Percentiles rank a stretch among this genome's conserved stretches.
phyloP scores from a whole-genome alignment of 164 flowering plant genomes.

The Dillenia suffruticosa region DNA sequence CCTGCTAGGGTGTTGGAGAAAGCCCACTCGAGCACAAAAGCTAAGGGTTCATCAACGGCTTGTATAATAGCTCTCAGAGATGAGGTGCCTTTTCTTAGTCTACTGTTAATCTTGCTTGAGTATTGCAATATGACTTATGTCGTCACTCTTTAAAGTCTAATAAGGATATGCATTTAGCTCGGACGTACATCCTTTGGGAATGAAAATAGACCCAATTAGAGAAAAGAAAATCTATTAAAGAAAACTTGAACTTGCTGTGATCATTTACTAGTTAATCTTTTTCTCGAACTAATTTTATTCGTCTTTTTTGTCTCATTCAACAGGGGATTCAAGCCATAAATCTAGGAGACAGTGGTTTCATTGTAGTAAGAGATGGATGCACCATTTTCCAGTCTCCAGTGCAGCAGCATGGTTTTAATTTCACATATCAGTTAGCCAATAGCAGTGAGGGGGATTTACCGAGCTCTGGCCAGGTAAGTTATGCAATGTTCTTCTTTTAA shows the following conservation, averaged over 20 bases:
- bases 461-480: slow-evolving; percentile 66
- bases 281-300: neutral
- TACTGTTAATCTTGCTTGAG: neutral
- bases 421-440: slow-evolving; percentile 56
- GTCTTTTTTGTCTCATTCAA: neutral
- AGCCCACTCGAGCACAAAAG: slow-evolving; percentile 59
- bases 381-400: slow-evolving; percentile 58
- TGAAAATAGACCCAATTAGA: too few relatives aligned
- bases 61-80: slow-evolving; percentile 65
- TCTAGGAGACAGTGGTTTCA: slow-evolving; percentile 75
- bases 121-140: too few relatives aligned
- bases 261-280: too few relatives aligned
- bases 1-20: slow-evolving; percentile 67
- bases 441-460: slow-evolving; percentile 51
- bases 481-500: neutral
- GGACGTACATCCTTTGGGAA: too few relatives aligned
- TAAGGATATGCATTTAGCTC: too few relatives aligned
- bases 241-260: too few relatives aligned
- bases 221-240: too few relatives aligned
- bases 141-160: too few relatives aligned
- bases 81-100: slow-evolving; percentile 32
- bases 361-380: slow-evolving; percentile 56
- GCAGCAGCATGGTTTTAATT: slow-evolving; percentile 71
- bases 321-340: slow-evolving; percentile 68
- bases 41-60: slow-evolving; percentile 85